Percentiles rank a stretch among this genome's conserved stretches.
These are phyloP conservation scores for Salvia splendens DNA, from an alignment of 257 asterid species.

Conservation along the genomic window DNA sequence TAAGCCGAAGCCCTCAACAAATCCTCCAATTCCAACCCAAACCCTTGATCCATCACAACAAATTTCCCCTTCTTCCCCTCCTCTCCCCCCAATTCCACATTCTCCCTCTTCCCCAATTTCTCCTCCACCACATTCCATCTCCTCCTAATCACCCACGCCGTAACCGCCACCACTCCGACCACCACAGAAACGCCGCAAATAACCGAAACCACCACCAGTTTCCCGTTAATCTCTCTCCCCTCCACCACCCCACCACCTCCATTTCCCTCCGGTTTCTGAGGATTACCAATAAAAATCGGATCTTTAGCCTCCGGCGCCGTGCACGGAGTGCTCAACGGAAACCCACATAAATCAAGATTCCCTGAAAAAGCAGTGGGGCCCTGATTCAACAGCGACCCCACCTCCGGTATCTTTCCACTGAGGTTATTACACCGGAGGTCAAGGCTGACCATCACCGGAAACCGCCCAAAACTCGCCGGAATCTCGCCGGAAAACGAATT, in stretches of 20 bases:
- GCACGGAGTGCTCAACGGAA: slow-evolving; percentile 66
- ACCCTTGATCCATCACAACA: slow-evolving; percentile 71
- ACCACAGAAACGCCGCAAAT: slow-evolving; percentile 62
- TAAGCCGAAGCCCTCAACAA: slow-evolving; percentile 95
- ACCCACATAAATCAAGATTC: slow-evolving; percentile 84
- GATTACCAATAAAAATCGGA: slow-evolving; percentile 48
- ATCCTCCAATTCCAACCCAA: slow-evolving; percentile 85
- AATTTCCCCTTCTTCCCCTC: slow-evolving; percentile 84
- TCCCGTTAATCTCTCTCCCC: slow-evolving; percentile 40
- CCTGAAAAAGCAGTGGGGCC: slow-evolving; percentile 97
- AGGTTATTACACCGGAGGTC: slow-evolving; percentile 74
- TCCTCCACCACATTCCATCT: slow-evolving; percentile 49
- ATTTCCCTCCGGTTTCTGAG: slow-evolving; percentile 49
- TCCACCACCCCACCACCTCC: slow-evolving; percentile 42
- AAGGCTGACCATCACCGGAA: slow-evolving; percentile 77
- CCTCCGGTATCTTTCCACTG: slow-evolving; percentile 81
- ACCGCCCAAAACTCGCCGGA: slow-evolving; percentile 70
- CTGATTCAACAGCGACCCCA: slow-evolving; percentile 82
- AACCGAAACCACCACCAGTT: slow-evolving; percentile 51
- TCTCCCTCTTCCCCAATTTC: slow-evolving; percentile 40
- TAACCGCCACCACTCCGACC: slow-evolving; percentile 54
- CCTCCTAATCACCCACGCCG: slow-evolving; percentile 57
- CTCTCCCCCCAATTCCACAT: slow-evolving; percentile 39
- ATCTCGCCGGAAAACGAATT: slow-evolving; percentile 75
- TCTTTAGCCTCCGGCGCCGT: slow-evolving; percentile 60